A percentile compares a stretch with the other conserved stretches of the same genome.
phyloP scores from a whole-genome alignment of 2,329 filamentous ascomycete genomes.

The Stagonosporopsis rhizophila region DNA sequence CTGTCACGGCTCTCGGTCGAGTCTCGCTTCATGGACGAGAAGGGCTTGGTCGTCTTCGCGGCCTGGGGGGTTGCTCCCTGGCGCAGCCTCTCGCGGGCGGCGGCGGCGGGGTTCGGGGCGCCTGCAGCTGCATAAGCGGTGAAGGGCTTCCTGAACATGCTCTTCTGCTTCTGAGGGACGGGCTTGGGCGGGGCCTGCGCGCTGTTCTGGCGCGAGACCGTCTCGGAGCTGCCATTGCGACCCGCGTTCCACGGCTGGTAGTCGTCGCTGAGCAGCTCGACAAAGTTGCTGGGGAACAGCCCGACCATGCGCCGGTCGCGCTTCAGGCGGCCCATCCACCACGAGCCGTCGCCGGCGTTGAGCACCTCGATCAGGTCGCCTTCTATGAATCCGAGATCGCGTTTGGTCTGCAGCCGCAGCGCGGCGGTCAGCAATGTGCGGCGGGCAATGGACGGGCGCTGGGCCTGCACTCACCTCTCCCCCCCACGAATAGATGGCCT shows the following conservation, averaged over 20 bases:
- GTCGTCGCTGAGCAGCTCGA: conserved; percentile 83
- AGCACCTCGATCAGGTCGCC: conserved; percentile 97
- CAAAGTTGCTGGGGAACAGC: conserved; percentile 96
- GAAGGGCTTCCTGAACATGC: conserved; percentile 68
- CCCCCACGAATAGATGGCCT: conserved; percentile 91
- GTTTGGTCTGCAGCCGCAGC: conserved; percentile 68
- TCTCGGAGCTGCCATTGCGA: conserved; percentile 51
- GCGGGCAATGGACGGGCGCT: conserved; percentile 7
- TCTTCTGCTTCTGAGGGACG: conserved; percentile 58
- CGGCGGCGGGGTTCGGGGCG: conserved; percentile 52
- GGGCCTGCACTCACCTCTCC: conserved; percentile 65
- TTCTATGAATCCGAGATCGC: conserved; percentile 95
- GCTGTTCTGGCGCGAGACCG: conserved; percentile 59
- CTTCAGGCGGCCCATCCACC: conserved; percentile 95
- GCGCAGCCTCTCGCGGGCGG: conserved; percentile 46
- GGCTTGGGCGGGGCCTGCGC: conserved; percentile 57
- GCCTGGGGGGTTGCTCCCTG: conserved; percentile 42
- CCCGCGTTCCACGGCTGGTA: conserved; percentile 75
- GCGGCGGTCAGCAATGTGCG: conserved; percentile 30
- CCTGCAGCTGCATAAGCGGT: conserved; percentile 63
- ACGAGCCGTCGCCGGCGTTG: conserved; percentile 95
- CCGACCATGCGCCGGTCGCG: conserved; percentile 91
- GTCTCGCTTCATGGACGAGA: conserved; percentile 60
- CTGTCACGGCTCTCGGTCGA: conserved; percentile 45
- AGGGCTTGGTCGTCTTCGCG: conserved; percentile 54